Conservation (phyloP, 2,329 filamentous ascomycete species). For the Colletotrichum orbiculare region DNA sequence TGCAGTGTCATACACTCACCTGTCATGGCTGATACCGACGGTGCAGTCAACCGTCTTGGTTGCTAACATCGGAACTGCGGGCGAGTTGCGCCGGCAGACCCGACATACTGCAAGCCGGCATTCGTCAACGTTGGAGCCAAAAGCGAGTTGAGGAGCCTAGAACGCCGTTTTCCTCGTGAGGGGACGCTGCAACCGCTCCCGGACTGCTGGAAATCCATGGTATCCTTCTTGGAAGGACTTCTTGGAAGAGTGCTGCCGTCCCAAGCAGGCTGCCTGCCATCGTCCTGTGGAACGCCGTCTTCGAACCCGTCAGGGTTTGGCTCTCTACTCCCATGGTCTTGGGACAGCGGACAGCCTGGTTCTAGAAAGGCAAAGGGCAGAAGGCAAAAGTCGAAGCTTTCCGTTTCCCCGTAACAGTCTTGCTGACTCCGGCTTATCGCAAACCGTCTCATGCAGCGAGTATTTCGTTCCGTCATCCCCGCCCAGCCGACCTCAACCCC, state of each 20-base stretch:
- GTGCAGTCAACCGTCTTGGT: slow-evolving; percentile 23
- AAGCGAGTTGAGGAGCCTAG: slow-evolving; percentile 29
- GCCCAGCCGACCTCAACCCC: slow-evolving; percentile 11
- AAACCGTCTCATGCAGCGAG: slow-evolving; percentile 13
- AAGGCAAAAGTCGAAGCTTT: not conserved
- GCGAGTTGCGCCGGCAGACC: slow-evolving; percentile 35
- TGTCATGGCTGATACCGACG: slow-evolving; percentile 25
- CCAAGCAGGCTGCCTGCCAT: not conserved
- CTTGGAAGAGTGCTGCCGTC: not conserved
- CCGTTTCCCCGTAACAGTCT: slow-evolving; percentile 2
- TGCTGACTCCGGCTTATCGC: slow-evolving; percentile 21
- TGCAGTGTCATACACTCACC: slow-evolving; percentile 29
- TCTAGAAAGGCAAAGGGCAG: too few species aligned
- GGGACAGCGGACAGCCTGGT: too few species aligned
- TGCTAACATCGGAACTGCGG: slow-evolving; percentile 35
- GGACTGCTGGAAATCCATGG: slow-evolving; percentile 22
- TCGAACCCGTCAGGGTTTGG: too few species aligned
- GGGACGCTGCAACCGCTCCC: slow-evolving; percentile 30
- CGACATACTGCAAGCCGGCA: slow-evolving; percentile 33
- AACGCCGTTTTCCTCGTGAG: slow-evolving; percentile 25
- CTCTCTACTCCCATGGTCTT: too few species aligned
- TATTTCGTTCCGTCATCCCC: slow-evolving; percentile 17
- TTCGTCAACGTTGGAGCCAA: slow-evolving; percentile 29
- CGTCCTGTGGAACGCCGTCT: not conserved
- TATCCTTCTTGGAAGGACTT: slow-evolving; percentile 10